Percentiles rank a stretch among this genome's conserved stretches.
These are phyloP conservation scores for Eucalyptus tenuipes DNA, from an alignment of 345 rosid species.

Conservation along the genomic window DNA sequence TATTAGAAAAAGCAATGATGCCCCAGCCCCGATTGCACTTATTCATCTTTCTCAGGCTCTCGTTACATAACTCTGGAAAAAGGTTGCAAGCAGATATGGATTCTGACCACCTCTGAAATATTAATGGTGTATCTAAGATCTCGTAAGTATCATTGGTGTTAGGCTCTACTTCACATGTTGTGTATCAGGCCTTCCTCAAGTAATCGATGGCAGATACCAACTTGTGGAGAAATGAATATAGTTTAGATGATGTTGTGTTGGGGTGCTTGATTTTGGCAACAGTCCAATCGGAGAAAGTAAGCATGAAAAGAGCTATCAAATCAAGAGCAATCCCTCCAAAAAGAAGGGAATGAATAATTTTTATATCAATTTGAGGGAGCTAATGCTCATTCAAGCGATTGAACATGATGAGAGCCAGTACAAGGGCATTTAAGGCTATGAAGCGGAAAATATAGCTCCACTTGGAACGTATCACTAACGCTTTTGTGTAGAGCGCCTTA, in stretches of 20 bases:
- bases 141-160: fast-evolving
- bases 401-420: neutral
- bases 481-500: neutral
- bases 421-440: neutral
- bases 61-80: neutral
- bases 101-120: neutral
- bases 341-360: neutral
- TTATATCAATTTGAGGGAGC: neutral
- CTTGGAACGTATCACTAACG: neutral
- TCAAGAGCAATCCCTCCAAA: neutral
- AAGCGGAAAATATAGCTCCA: neutral
- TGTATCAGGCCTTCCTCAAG: neutral
- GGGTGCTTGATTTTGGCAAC: neutral
- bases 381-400: neutral
- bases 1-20: neutral
- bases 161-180: neutral
- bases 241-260: neutral
- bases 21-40: neutral
- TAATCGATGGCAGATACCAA: neutral
- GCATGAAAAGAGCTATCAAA: neutral
- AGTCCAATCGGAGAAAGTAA: neutral
- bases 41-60: neutral
- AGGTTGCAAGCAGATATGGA: neutral
- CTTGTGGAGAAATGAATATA: neutral
- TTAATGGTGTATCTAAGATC: neutral